These are phyloP conservation scores for Fomitopsis palustris DNA, from an alignment of 1,284 basidiomycete species.

Conservation along the genomic window DNA sequence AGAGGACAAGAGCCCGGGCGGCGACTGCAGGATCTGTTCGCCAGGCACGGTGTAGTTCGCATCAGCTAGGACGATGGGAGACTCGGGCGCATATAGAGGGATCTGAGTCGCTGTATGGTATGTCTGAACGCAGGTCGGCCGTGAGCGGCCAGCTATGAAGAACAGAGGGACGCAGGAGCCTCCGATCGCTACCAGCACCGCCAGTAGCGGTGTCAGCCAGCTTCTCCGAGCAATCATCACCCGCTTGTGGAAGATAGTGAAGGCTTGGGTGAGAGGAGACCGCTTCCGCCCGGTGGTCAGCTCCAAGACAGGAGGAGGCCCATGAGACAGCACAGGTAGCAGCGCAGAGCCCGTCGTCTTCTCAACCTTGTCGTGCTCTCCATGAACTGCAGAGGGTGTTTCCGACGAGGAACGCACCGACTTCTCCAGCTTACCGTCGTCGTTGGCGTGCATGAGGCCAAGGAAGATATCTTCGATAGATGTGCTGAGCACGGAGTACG, in stretches of 20 bases:
- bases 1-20: constrained; percentile 40
- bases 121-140: constrained; percentile 44
- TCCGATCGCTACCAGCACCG: constrained; percentile 58
- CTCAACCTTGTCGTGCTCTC: constrained; percentile 14
- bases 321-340: constrained; percentile 11
- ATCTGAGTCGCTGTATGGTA: constrained; percentile 33
- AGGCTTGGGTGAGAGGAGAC: constrained; percentile 53
- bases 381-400: neutral
- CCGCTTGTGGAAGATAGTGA: constrained; percentile 74
- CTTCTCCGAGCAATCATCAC: constrained; percentile 59
- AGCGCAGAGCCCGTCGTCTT: constrained; percentile 14
- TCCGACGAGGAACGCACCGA: constrained; percentile 6
- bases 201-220: constrained; percentile 64
- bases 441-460: constrained; percentile 57
- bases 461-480: constrained; percentile 83
- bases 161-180: constrained; percentile 65
- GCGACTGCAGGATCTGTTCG: constrained; percentile 37
- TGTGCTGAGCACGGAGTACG: constrained; percentile 68
- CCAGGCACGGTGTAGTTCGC: constrained; percentile 14
- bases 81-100: constrained; percentile 47
- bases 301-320: constrained; percentile 23
- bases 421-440: constrained; percentile 14
- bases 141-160: constrained; percentile 48
- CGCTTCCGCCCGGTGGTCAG: constrained; percentile 49
- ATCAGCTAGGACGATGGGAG: constrained; percentile 29